Evolutionary conservation across 805 yeast species (phyloP).

Genomic region (Yarrowia porcina): DNA sequence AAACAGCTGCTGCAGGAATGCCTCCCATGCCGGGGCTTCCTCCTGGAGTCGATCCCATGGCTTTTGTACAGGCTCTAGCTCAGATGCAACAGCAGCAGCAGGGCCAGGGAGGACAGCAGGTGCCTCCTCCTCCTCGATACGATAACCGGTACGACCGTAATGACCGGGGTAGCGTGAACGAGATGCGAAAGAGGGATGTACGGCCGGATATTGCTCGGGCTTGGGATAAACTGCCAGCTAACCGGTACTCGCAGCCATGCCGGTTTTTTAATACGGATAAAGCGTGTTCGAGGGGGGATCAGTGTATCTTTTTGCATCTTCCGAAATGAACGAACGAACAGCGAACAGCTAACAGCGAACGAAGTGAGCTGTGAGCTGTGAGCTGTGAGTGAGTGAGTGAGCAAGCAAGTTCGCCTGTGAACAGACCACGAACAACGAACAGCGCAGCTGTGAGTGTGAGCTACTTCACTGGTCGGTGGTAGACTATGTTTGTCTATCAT

Average conservation of each 20-base stretch:
- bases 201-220: not conserved
- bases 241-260: constrained; percentile 20
- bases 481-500: too few species aligned
- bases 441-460: too few species aligned
- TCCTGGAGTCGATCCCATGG: constrained; percentile 10
- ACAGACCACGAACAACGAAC: too few species aligned
- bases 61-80: not conserved
- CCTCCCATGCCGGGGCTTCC: constrained; percentile 1
- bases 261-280: constrained; percentile 12
- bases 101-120: not conserved
- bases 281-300: constrained; percentile 18
- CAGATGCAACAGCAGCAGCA: constrained; percentile 11
- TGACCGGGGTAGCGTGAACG: not conserved
- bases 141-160: not conserved
- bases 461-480: too few species aligned
- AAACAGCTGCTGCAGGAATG: not conserved
- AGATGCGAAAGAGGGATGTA: constrained; percentile 14
- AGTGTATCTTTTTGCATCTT: constrained; percentile 25
- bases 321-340: not conserved
- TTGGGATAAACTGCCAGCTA: constrained; percentile 11
- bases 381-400: too few species aligned
- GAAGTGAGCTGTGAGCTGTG: too few species aligned
- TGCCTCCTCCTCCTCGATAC: not conserved
- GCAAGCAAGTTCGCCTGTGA: not conserved
- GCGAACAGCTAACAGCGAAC: too few species aligned